Conservation (phyloP, 2,329 filamentous ascomycete genomes). For the Sphaerulina vaccinii region DNA sequence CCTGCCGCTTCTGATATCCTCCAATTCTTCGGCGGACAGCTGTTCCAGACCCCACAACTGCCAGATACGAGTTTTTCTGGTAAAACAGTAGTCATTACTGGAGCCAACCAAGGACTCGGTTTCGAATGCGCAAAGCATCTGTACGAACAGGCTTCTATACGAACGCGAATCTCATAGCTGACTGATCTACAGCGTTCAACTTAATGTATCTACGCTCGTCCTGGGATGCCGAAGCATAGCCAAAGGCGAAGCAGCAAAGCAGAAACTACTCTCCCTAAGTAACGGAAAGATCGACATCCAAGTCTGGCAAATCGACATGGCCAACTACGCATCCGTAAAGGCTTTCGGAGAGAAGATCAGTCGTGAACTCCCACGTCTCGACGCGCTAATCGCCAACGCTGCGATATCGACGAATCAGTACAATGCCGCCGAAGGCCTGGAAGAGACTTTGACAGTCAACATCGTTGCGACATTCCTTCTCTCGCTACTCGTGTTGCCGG, state of each 20-base stretch:
- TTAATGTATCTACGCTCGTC: constrained; percentile 34
- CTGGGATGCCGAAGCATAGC: constrained; percentile 42
- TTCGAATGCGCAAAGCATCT: constrained; percentile 43
- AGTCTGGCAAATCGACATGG: constrained; percentile 47
- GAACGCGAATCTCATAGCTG: no score
- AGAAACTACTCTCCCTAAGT: constrained; percentile 36
- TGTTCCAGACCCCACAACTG: constrained; percentile 16
- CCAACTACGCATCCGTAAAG: constrained; percentile 36
- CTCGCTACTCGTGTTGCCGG: no score
- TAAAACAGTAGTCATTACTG: constrained; percentile 49
- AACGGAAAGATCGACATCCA: constrained; percentile 35
- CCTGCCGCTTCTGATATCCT: constrained; percentile 20
- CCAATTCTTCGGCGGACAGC: constrained; percentile 22
- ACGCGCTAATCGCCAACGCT: constrained; percentile 32
- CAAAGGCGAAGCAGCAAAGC: constrained; percentile 45
- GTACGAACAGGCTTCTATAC: no score
- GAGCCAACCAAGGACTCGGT: constrained; percentile 61
- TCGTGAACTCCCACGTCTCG: constrained; percentile 22
- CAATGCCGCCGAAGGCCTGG: constrained; percentile 44
- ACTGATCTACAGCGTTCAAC: neutral
- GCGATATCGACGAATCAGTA: constrained; percentile 42
- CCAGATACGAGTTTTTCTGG: constrained; percentile 16
- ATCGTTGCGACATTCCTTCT: constrained; percentile 53
- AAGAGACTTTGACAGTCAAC: constrained; percentile 52
- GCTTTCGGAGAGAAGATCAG: constrained; percentile 30